Base-by-base conservation (phyloP, 2,329 filamentous ascomycete genomes). In the Aureobasidium sp. region DNA sequence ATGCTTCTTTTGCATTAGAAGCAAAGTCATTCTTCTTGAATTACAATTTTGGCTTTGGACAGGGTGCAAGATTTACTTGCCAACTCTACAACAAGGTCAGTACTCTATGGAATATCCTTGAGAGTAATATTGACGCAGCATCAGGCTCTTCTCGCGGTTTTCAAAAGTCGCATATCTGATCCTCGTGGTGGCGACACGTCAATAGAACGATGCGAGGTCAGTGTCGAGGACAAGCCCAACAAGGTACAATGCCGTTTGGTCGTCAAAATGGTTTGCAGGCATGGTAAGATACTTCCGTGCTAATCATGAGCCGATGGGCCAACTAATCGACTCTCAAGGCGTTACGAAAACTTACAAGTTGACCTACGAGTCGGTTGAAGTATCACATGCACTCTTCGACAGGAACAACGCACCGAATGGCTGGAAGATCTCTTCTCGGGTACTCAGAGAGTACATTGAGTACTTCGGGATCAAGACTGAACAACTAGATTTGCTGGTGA, bases 401-500 rank as follows among this genome's bases (percentile, higher is more conserved):
- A 79, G 74, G 48, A 76, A 78, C 25, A 77, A 81, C 53, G 84
- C 85, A 1, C 74, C 73, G 1, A 86, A 89, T 56, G 77, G 78
- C 55, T 91, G 87, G 86, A 78, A 35, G 10, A 88, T 90, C 54
- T 81, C 84, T 14, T 83, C 86, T 2, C 76, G 81, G 55, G 84
- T 84, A 0, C 69, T 91, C 48, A 80, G 84, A 57, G 85, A 90
- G 61, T 79, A 89, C 57, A 84, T 88, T 69, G 87, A 90, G 56
- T 86, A 89, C 63, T 90, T 90, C 63, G 85, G 86, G 0, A 84
- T 85, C 1, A 86, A 85, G 4, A 88, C 88, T 27, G 87, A 91
- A 66, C 84, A 90, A 59, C 77, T 91, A 2, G 87, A 90, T 60
- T 84, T 91, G 58, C 85, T 86, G 63, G 82, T 84, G 11, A 81